Conservation (phyloP, 2,329 filamentous ascomycete genomes). For the Verticillium nonalfalfae region DNA sequence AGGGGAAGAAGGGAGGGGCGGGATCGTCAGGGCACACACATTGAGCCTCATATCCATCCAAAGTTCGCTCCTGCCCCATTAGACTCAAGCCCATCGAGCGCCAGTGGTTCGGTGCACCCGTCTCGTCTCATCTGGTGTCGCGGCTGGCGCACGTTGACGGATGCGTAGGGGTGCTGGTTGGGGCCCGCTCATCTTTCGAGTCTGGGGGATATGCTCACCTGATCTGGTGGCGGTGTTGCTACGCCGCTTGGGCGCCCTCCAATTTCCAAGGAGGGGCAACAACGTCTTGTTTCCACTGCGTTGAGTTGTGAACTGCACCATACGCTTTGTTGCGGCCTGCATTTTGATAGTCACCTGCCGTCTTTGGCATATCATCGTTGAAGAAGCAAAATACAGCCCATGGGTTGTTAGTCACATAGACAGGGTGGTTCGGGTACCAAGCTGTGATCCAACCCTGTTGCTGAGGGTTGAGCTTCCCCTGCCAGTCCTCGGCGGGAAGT, state of each 20-base stretch:
- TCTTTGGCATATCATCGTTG: neutral
- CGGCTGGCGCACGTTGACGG: neutral
- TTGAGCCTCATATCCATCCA: neutral
- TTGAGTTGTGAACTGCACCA: neutral
- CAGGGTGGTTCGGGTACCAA: too few relatives aligned
- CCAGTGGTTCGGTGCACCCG: neutral
- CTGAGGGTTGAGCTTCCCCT: too few relatives aligned
- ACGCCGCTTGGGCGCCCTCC: neutral
- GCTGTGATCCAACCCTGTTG: too few relatives aligned
- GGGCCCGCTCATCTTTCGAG: neutral
- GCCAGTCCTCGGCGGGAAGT: too few relatives aligned
- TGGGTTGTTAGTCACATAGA: neutral
- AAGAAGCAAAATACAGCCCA: neutral
- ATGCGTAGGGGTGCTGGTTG: neutral
- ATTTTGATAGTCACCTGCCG: neutral
- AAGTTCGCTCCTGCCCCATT: neutral
- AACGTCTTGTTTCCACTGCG: neutral
- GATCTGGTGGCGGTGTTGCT: neutral
- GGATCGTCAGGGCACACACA: neutral
- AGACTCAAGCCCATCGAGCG: neutral
- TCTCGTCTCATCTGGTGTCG: neutral
- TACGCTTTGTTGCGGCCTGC: neutral
- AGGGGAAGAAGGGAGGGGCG: neutral
- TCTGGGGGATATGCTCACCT: neutral
- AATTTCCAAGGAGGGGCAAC: neutral